These are phyloP conservation scores for Chaetoceros muelleri DNA, from an alignment of 108 stramenopile species.

Conservation along the genomic window DNA sequence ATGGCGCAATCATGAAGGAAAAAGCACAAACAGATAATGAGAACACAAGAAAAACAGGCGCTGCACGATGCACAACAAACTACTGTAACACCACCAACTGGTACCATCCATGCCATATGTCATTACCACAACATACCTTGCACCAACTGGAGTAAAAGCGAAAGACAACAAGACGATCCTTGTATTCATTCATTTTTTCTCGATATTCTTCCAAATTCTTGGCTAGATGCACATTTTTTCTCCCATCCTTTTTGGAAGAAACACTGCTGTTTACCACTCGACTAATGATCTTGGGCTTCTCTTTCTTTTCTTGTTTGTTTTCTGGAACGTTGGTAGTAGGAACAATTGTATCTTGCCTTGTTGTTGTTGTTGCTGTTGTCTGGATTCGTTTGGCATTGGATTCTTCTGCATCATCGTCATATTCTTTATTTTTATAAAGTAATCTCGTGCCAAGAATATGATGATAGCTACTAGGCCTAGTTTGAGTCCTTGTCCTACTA, in stretches of 20 bases:
- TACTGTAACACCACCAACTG: too few relatives aligned
- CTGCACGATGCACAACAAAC: too few relatives aligned
- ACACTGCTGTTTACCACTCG: too few relatives aligned
- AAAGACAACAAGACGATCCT: neutral
- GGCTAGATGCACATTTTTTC: neutral
- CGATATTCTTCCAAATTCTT: neutral
- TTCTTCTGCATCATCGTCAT: neutral
- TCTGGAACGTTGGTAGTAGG: neutral
- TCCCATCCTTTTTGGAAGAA: neutral
- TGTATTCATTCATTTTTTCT: neutral
- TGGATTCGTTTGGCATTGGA: neutral
- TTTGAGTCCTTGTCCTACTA: too few relatives aligned
- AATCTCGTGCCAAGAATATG: neutral
- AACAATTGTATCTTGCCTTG: too few relatives aligned
- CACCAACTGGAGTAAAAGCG: neutral
- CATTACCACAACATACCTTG: neutral
- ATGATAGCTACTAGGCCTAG: too few relatives aligned
- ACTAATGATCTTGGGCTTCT: neutral
- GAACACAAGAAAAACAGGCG: too few relatives aligned
- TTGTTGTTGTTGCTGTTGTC: neutral
- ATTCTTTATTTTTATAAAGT: neutral
- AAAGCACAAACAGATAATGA: too few relatives aligned
- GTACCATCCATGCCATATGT: too few relatives aligned
- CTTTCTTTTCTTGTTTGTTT: neutral
- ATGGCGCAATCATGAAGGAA: too few relatives aligned